Conservation (phyloP, 2,329 filamentous ascomycete species). For the Hypoxylon sp. region DNA sequence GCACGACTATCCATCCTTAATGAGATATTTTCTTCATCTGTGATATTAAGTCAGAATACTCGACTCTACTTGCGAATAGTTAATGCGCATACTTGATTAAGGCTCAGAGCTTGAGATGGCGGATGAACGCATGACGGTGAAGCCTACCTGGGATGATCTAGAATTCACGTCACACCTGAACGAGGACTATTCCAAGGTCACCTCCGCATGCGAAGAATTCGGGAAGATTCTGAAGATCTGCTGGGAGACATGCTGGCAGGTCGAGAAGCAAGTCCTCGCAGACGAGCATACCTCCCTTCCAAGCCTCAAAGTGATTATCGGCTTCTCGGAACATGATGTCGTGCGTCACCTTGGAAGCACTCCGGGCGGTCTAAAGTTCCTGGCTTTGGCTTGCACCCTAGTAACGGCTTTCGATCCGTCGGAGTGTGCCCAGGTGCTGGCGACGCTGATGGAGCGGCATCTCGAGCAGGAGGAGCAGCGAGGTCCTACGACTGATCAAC, state of each 20-base stretch:
- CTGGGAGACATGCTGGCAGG: constrained; percentile 20
- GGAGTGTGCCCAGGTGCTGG: constrained; percentile 22
- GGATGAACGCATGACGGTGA: constrained; percentile 1
- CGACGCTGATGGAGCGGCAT: constrained; percentile 4
- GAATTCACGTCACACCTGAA: background rate
- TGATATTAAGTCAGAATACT: background rate
- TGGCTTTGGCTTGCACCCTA: constrained; percentile 24
- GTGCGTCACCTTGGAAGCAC: constrained; percentile 2
- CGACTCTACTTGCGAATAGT: background rate
- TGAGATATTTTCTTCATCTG: background rate
- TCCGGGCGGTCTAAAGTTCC: constrained; percentile 21
- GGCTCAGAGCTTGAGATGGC: constrained; percentile 5
- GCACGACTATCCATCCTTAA: background rate
- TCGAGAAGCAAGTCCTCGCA: constrained; percentile 3
- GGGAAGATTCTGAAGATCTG: constrained; percentile 21
- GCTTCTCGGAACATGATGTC: constrained; percentile 18
- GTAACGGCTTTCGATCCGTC: constrained; percentile 25
- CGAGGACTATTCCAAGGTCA: background rate
- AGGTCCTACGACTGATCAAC: constrained; percentile 12
- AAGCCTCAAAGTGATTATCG: constrained; percentile 5
- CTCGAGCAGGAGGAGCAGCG: background rate
- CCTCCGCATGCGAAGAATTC: constrained; percentile 18
- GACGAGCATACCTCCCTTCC: background rate
- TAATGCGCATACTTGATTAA: background rate
- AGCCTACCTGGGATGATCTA: constrained; percentile 7